Evolutionary conservation across 371 early-diverging fungal species (phyloP).

Genomic region (Apophysomyces sp.): DNA sequence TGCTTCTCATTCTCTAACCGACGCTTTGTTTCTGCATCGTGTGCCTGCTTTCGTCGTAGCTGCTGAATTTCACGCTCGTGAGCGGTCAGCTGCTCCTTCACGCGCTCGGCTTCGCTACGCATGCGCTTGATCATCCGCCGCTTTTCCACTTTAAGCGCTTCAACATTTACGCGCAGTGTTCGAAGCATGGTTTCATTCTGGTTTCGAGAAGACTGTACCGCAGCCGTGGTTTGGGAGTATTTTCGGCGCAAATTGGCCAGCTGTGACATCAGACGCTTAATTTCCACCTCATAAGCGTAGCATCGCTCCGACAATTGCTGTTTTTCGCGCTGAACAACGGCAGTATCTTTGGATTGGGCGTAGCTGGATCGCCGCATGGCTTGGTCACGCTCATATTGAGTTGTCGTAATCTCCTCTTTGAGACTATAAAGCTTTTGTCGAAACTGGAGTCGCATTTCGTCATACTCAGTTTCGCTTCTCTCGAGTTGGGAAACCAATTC

Average conservation of each 20-base stretch:
- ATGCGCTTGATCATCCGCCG: slow-evolving; percentile 72
- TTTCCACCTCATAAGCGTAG: slow-evolving; percentile 61
- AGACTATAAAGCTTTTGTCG: slow-evolving; percentile 60
- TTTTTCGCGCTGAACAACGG: slow-evolving; percentile 8
- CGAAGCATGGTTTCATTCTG: slow-evolving; percentile 47
- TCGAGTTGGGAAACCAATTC: slow-evolving; percentile 50
- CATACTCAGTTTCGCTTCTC: slow-evolving; percentile 47
- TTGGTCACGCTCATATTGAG: slow-evolving; percentile 60
- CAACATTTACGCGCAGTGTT: slow-evolving; percentile 46
- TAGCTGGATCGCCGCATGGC: slow-evolving; percentile 33
- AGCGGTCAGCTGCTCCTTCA: slow-evolving; percentile 55
- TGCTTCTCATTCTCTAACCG: slow-evolving; percentile 62
- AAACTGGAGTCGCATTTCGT: slow-evolving; percentile 57
- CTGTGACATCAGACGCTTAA: slow-evolving; percentile 62
- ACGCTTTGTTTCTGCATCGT: slow-evolving; percentile 60
- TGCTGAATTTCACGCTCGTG: slow-evolving; percentile 71
- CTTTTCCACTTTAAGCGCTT: slow-evolving; percentile 69
- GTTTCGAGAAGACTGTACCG: slow-evolving; percentile 46
- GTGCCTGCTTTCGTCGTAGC: slow-evolving; percentile 59
- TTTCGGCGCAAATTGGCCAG: slow-evolving; percentile 56
- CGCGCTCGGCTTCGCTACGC: slow-evolving; percentile 65
- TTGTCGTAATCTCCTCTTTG: slow-evolving; percentile 51
- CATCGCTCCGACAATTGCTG: slow-evolving; percentile 21
- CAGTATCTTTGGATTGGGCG: slow-evolving; percentile 4
- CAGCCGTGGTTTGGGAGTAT: slow-evolving; percentile 48